Evolutionary conservation across 495 filamentous ascomycete genomes (phyloP).

Genomic region (Trypethelium eluteriae): DNA sequence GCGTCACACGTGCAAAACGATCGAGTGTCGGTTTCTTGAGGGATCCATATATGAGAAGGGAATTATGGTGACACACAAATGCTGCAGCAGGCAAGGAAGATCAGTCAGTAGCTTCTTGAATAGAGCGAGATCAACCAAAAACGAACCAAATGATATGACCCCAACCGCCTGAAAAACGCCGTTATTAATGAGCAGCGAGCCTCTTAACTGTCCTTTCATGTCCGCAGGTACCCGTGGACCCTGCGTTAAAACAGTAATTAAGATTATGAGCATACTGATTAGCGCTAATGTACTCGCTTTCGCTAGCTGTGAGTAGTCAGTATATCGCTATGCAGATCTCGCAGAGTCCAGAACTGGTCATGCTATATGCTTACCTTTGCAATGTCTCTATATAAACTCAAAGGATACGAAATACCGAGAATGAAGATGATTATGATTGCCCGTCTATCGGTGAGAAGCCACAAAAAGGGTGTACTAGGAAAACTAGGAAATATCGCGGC

Average conservation of each 20-base stretch:
- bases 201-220: constrained; percentile 59
- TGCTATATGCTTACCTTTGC: constrained; percentile 61
- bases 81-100: constrained; percentile 6
- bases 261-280: constrained; percentile 82
- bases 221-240: constrained; percentile 63
- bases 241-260: constrained; percentile 83
- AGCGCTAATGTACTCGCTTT: constrained; percentile 90
- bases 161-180: constrained; percentile 94
- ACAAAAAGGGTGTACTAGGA: constrained; percentile 62
- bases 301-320: constrained; percentile 58
- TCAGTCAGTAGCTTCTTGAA: background rate
- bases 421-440: constrained; percentile 81
- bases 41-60: constrained; percentile 92
- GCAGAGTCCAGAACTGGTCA: background rate
- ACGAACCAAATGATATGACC: constrained; percentile 89
- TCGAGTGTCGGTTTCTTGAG: constrained; percentile 89
- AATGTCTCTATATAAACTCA: constrained; percentile 92
- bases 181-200: constrained; percentile 60
- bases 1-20: constrained; percentile 84
- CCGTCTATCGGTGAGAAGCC: constrained; percentile 70
- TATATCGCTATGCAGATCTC: background rate
- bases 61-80: constrained; percentile 65
- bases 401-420: constrained; percentile 77
- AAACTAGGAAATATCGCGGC: constrained; percentile 72
- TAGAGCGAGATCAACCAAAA: constrained; percentile 24